Evolutionary conservation across 495 filamentous ascomycete species (phyloP).

Genomic region (Parathielavia appendiculata): DNA sequence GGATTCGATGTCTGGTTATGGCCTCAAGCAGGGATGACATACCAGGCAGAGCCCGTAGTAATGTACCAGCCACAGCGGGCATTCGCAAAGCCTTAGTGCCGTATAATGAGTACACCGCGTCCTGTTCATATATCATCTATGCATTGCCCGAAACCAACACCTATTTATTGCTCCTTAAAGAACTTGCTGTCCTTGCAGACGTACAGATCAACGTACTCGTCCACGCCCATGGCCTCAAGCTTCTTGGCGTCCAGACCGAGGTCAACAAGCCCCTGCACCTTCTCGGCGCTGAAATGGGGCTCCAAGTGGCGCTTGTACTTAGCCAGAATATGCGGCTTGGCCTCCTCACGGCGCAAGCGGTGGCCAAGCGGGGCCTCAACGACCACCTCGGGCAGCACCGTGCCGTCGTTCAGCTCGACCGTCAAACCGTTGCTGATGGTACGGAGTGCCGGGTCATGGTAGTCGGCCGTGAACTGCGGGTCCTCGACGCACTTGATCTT

Average conservation of each 20-base stretch:
- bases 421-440: conserved; percentile 95
- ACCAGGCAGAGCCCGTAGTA: neutral
- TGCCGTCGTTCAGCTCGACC: conserved; percentile 90
- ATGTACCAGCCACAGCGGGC: neutral
- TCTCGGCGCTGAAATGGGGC: conserved; percentile 70
- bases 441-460: conserved; percentile 86
- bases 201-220: conserved; percentile 92
- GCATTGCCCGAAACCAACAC: neutral
- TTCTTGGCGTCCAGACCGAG: conserved; percentile 65
- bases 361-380: conserved; percentile 95
- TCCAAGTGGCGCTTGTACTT: conserved; percentile 92
- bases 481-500: conserved; percentile 95
- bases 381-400: conserved; percentile 83
- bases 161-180: conserved; percentile 26
- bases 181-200: conserved; percentile 57
- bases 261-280: conserved; percentile 72
- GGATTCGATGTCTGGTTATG: too few relatives aligned
- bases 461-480: conserved; percentile 85
- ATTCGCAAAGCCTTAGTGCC: neutral
- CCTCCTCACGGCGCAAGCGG: conserved; percentile 85
- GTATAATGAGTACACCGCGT: neutral
- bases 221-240: conserved; percentile 75
- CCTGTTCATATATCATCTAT: conserved; percentile 2
- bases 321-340: conserved; percentile 88
- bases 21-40: neutral